Evolutionary conservation across 2,329 filamentous ascomycete genomes (phyloP), one percentile per base, ranked within the genome.

Genomic region (Ophiosphaerella korrae): DNA sequence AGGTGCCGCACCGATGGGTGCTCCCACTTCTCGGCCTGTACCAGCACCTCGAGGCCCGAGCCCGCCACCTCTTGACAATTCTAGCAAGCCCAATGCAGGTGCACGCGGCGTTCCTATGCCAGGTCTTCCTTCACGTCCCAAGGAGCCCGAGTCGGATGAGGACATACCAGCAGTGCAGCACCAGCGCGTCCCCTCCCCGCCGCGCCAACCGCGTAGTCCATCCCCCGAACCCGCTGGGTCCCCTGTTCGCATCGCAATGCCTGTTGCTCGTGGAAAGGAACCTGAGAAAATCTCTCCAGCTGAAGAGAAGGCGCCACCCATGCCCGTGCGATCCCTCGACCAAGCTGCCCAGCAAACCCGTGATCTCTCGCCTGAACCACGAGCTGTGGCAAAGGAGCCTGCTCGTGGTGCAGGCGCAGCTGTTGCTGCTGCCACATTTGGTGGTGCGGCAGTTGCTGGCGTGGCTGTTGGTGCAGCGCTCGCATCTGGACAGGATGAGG

Each of bases 241-340:
- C 1, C 93, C 93, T 6, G 87, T 95, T 55, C 89, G 88, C 42
- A 83, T 97, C 60, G 92, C 92, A 12, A 88, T 93, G 74, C 94
- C 94, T 3, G 88, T 97, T 48, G 81, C 85, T 43, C 88, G 89
- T 50, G 83, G 81, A 44, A 77, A 80, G 29, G 73, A 75, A 32
- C 75, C 77, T 8, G 71, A 77, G 29, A 69, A 82, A 26, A 79
- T 87, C 62, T 80, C 83, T 16, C 74, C 78, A 9, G 76, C 79
- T 31, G 76, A 78, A 51, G 74, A 76, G 21, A 67, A 76, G 36
- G 77, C 79, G 33, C 80, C 83, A 23, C 81, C 81, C 14, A 78
- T 93, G 61, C 89, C 89, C 2, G 79, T 82, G 6, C 80, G 81
- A 48, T 84, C 87, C 33, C 78, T 92, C 38, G 81, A 84, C 35